These are phyloP conservation scores for Salvia splendens DNA, from an alignment of 257 asterid species.

Conservation along the genomic window DNA sequence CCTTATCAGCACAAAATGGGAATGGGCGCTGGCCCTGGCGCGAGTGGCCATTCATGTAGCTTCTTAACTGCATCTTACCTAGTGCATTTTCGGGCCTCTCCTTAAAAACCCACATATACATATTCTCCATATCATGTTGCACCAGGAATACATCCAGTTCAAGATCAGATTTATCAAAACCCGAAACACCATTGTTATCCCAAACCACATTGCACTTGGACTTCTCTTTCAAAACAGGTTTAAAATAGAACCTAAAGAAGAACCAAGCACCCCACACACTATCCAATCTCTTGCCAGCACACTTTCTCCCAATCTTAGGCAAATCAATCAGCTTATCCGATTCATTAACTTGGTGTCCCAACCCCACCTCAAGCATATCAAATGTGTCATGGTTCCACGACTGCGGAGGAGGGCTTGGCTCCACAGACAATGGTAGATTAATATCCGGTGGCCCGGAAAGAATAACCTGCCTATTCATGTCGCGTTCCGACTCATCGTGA, in stretches of 20 bases:
- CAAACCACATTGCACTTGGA: constrained; percentile 45
- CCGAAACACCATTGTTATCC: constrained; percentile 49
- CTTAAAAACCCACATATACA: constrained; percentile 63
- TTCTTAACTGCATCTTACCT: constrained; percentile 62
- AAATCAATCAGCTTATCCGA: constrained; percentile 41
- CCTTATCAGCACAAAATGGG: constrained; percentile 51
- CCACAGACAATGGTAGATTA: constrained; percentile 51
- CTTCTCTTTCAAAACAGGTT: constrained; percentile 54
- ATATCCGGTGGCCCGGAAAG: constrained; percentile 62
- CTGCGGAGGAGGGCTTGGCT: constrained; percentile 55
- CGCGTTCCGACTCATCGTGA: constrained; percentile 47
- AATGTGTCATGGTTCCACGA: constrained; percentile 48
- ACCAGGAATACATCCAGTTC: constrained; percentile 51
- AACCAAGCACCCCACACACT: constrained; percentile 69
- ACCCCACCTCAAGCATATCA: constrained; percentile 59
- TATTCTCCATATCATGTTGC: constrained; percentile 63
- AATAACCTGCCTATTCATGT: constrained; percentile 45
- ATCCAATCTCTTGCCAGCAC: constrained; percentile 47
- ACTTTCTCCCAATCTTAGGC: constrained; percentile 49
- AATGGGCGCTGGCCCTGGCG: constrained; percentile 58
- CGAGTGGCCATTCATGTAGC: constrained; percentile 59
- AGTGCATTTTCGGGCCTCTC: constrained; percentile 61
- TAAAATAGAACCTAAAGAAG: constrained; percentile 59
- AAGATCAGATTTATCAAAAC: constrained; percentile 55
- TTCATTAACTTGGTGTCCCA: constrained; percentile 45